Conservation (phyloP, 345 rosid genomes). For the Populus ilicifolia region DNA sequence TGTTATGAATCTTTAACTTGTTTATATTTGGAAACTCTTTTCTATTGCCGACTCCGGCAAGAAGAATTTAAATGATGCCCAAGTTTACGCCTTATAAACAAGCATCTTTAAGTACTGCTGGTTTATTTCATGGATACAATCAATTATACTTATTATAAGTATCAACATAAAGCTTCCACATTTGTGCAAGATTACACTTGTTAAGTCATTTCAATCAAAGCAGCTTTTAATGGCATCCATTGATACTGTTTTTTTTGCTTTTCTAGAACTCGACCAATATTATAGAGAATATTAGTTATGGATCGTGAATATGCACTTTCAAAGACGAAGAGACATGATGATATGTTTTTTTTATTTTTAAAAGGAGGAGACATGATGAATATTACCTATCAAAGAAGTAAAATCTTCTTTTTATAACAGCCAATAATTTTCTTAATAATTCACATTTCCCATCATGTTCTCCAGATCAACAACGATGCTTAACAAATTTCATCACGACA, state of each 20-base stretch:
- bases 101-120: neutral
- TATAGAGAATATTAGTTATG: neutral
- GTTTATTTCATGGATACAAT: neutral
- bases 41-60: conserved; percentile 23
- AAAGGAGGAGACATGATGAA: neutral
- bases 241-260: neutral
- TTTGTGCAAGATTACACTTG: neutral
- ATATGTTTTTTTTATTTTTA: no score
- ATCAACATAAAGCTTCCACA: neutral
- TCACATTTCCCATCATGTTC: neutral
- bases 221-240: neutral
- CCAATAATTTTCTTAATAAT: neutral
- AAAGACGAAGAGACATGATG: no score
- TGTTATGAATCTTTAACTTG: conserved; percentile 25
- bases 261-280: neutral
- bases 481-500: no score
- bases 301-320: conserved; percentile 5
- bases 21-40: conserved; percentile 21
- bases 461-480: neutral
- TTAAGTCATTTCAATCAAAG: conserved; percentile 20
- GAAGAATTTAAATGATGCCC: conserved; percentile 20
- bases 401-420: neutral
- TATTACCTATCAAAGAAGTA: neutral
- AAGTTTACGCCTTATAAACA: neutral
- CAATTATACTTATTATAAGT: neutral